Conservation (phyloP, 805 yeast species). For the Kregervanrija fluxuum region DNA sequence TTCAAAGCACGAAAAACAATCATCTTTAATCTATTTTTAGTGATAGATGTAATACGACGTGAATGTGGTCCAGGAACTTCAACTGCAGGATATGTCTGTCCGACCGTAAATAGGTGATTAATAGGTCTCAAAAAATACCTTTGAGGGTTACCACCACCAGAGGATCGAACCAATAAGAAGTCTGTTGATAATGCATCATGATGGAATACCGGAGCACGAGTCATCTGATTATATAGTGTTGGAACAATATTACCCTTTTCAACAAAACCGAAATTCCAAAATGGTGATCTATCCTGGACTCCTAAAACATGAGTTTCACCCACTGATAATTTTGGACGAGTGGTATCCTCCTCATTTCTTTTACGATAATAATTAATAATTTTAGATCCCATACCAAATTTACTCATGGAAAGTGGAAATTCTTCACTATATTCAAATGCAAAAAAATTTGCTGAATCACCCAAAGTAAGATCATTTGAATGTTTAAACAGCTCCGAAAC, state of each 20-base stretch:
- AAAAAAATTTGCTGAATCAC: conserved; percentile 74
- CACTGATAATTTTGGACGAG: conserved; percentile 78
- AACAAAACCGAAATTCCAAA: conserved; percentile 97
- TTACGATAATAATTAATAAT: conserved; percentile 90
- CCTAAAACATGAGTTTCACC: conserved; percentile 97
- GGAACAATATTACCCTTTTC: conserved; percentile 93
- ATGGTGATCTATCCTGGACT: conserved; percentile 93
- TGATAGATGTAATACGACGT: conserved; percentile 87
- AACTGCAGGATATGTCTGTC: conserved; percentile 87
- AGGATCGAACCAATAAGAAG: conserved; percentile 70
- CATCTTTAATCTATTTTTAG: conserved; percentile 88
- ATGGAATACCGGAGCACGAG: conserved; percentile 86
- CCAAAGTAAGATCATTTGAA: conserved; percentile 70
- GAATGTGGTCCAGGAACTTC: conserved; percentile 98
- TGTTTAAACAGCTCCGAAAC: conserved; percentile 63
- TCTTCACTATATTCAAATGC: conserved; percentile 90
- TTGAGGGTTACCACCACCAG: conserved; percentile 67
- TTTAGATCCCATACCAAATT: conserved; percentile 94
- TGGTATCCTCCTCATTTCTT: conserved; percentile 66
- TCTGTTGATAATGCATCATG: conserved; percentile 79
- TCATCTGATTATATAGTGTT: conserved; percentile 83
- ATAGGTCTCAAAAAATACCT: conserved; percentile 63
- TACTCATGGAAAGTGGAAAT: conserved; percentile 70
- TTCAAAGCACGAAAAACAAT: conserved; percentile 84
- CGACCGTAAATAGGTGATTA: conserved; percentile 75